Percentiles rank a stretch among this genome's conserved stretches.
These are phyloP conservation scores for Cryptococcus sp. DNA, from an alignment of 1,284 basidiomycete genomes.

Conservation along the genomic window DNA sequence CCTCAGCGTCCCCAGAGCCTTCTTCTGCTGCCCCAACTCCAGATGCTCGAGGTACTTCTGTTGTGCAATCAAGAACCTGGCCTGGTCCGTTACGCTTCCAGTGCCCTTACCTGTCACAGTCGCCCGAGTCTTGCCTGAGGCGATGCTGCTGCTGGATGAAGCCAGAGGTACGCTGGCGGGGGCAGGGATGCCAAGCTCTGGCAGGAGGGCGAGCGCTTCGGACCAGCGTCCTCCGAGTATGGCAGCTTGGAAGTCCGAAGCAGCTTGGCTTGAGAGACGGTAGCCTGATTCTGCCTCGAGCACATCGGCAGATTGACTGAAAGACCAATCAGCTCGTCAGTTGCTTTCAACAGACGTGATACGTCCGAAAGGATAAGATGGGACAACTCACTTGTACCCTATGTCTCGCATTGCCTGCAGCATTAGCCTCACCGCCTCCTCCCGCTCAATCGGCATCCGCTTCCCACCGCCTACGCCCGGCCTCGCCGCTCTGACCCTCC, in stretches of 20 bases:
- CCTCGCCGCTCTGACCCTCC: conserved; percentile 3
- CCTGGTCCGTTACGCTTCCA: conserved; percentile 56
- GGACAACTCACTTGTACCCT: conserved; percentile 74
- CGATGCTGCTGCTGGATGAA: conserved; percentile 26
- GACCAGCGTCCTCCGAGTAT: conserved; percentile 82
- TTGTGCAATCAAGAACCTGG: conserved; percentile 80
- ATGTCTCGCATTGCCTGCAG: conserved; percentile 89
- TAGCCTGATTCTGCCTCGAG: conserved; percentile 92
- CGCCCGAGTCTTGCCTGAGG: conserved; percentile 29
- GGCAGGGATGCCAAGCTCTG: conserved; percentile 59
- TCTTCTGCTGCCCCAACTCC: conserved; percentile 73
- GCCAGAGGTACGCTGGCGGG: conserved; percentile 2
- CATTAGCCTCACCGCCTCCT: conserved; percentile 87
- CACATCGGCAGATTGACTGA: conserved; percentile 79
- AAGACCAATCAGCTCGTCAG: background rate
- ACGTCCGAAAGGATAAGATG: too few relatives aligned
- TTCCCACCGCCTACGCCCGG: conserved; percentile 22
- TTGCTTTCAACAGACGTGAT: conserved; percentile 4
- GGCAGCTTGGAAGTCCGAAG: conserved; percentile 74
- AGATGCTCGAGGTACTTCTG: conserved; percentile 97
- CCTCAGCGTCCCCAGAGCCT: conserved; percentile 79
- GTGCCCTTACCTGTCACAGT: conserved; percentile 18
- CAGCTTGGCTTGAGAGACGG: conserved; percentile 72
- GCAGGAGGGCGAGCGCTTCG: conserved; percentile 69
- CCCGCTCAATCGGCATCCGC: conserved; percentile 62